Percentiles rank a stretch among this genome's conserved stretches.
Evolutionary conservation across 768 basidiomycete genomes (phyloP).

Genomic region (Candolleomyces efflorescens): DNA sequence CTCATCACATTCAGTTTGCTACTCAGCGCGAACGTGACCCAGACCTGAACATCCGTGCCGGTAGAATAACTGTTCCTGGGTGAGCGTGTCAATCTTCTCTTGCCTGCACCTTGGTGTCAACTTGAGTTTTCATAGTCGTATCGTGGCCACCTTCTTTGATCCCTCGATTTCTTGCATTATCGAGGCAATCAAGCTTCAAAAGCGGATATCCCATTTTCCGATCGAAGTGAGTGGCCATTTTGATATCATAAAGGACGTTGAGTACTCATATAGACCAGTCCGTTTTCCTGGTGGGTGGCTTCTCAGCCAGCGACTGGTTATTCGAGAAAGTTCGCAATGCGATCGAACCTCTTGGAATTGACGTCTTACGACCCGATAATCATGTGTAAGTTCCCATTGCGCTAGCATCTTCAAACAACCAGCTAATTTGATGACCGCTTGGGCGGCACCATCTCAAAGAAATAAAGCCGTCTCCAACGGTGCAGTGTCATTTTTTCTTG

Average conservation of each 20-base stretch:
- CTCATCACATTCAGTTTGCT: slow-evolving; percentile 40
- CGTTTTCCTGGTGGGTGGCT: slow-evolving; percentile 53
- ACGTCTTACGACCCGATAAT: slow-evolving; percentile 46
- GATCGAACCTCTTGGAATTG: slow-evolving; percentile 34
- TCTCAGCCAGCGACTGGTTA: slow-evolving; percentile 54
- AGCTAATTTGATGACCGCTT: not conserved
- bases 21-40: slow-evolving; percentile 32
- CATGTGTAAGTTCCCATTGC: slow-evolving; percentile 41
- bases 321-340: slow-evolving; percentile 36
- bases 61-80: slow-evolving; percentile 38
- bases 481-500: slow-evolving; percentile 25
- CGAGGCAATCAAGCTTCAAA: slow-evolving; percentile 15
- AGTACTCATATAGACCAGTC: slow-evolving; percentile 18
- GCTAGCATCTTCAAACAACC: not conserved
- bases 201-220: slow-evolving; percentile 8
- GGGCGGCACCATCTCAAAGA: not conserved
- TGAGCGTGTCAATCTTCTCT: slow-evolving; percentile 3
- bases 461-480: slow-evolving; percentile 26
- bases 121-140: slow-evolving; percentile 10
- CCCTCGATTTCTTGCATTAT: slow-evolving; percentile 23
- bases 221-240: not conserved
- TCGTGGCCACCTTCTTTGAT: slow-evolving; percentile 23
- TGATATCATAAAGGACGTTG: not conserved
- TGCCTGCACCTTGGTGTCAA: not conserved
- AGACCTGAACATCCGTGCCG: slow-evolving; percentile 31